phyloP scores from a whole-genome alignment of 768 basidiomycete species.

The Amanita rubescens region DNA sequence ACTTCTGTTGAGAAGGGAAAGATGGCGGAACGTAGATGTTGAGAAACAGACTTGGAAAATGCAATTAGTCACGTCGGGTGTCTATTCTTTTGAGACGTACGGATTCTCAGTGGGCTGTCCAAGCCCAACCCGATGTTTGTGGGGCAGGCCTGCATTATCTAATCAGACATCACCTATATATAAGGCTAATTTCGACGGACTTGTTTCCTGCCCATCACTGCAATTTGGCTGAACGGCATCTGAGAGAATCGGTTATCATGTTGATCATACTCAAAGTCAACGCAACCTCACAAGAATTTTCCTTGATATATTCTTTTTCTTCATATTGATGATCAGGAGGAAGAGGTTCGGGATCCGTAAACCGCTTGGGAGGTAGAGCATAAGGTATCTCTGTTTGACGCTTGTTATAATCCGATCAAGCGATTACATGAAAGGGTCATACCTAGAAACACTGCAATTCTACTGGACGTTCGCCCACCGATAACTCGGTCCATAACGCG shows the following conservation, averaged over 20 bases:
- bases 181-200: conserved; percentile 20
- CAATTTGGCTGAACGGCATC: conserved; percentile 57
- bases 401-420: background rate
- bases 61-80: background rate
- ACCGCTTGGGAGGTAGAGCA: too few relatives aligned
- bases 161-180: background rate
- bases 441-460: too few relatives aligned
- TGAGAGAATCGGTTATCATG: conserved; percentile 15
- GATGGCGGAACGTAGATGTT: conserved; percentile 60
- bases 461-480: too few relatives aligned
- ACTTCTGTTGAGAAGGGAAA: conserved; percentile 31
- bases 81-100: conserved; percentile 29
- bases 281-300: conserved; percentile 43
- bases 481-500: too few relatives aligned
- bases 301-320: too few relatives aligned
- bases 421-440: background rate
- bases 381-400: too few relatives aligned
- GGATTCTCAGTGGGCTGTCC: conserved; percentile 68
- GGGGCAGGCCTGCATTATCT: too few relatives aligned
- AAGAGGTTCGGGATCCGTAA: conserved; percentile 53
- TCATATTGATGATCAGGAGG: conserved; percentile 50
- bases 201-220: conserved; percentile 58
- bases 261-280: background rate
- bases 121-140: too few relatives aligned
- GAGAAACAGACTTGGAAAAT: conserved; percentile 46